These are phyloP conservation scores for Remersonia thermophila DNA, from an alignment of 2,329 filamentous ascomycete species.

Conservation along the genomic window DNA sequence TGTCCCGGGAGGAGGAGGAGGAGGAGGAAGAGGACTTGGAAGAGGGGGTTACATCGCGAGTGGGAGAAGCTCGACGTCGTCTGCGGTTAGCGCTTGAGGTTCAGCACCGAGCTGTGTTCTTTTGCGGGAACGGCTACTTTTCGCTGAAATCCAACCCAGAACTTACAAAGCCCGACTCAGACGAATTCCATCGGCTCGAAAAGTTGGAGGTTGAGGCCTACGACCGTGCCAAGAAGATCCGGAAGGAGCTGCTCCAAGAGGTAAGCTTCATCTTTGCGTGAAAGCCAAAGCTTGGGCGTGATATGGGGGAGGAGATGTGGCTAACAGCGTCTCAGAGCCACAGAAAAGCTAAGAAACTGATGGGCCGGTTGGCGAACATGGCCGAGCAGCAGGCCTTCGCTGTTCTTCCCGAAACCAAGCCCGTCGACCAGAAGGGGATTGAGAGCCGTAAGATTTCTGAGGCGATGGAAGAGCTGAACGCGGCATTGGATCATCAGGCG, in stretches of 20 bases:
- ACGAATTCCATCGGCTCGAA: slow-evolving; percentile 54
- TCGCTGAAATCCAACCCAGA: slow-evolving; percentile 65
- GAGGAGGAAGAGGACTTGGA: slow-evolving; percentile 24
- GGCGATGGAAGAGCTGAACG: slow-evolving; percentile 51
- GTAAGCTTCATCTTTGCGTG: slow-evolving; percentile 6
- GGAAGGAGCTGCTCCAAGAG: slow-evolving; percentile 64
- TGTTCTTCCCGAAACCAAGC: slow-evolving; percentile 48
- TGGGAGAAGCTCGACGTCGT: slow-evolving; percentile 49
- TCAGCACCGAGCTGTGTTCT: slow-evolving; percentile 73
- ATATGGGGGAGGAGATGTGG: too few species aligned
- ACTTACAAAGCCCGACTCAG: slow-evolving; percentile 52
- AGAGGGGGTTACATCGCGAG: slow-evolving; percentile 24
- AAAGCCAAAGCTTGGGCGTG: too few species aligned
- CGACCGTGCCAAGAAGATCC: slow-evolving; percentile 62
- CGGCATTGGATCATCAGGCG: slow-evolving; percentile 59
- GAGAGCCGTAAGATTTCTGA: slow-evolving; percentile 58
- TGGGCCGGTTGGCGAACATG: slow-evolving; percentile 47
- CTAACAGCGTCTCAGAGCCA: slow-evolving; percentile 18
- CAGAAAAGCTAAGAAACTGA: slow-evolving; percentile 47
- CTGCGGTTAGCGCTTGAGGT: slow-evolving; percentile 65
- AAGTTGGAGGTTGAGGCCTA: slow-evolving; percentile 61
- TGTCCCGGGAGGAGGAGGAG: slow-evolving; percentile 9
- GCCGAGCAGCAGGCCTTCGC: slow-evolving; percentile 43
- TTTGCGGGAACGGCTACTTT: slow-evolving; percentile 70
- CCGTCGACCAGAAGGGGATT: slow-evolving; percentile 48